These are phyloP conservation scores for Suillus decipiens DNA, from an alignment of 768 basidiomycete species.

Conservation along the genomic window DNA sequence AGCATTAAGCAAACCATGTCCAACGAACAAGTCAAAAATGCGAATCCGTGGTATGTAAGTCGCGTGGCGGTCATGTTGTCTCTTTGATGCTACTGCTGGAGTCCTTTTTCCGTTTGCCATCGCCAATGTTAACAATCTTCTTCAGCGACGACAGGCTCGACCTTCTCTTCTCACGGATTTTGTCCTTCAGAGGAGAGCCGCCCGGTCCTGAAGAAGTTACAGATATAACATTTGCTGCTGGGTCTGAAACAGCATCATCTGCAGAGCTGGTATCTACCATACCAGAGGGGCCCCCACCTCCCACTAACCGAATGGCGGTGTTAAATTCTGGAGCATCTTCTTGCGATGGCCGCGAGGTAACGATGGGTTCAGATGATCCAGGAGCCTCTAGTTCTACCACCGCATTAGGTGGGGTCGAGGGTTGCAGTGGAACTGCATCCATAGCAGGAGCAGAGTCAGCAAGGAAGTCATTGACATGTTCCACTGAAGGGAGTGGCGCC, in stretches of 20 bases:
- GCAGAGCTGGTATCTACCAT: conserved; percentile 31
- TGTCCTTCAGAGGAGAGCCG: conserved; percentile 25
- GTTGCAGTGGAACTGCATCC: conserved; percentile 32
- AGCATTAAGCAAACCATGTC: conserved; percentile 24
- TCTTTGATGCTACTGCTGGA: conserved; percentile 53
- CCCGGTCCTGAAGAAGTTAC: conserved; percentile 37
- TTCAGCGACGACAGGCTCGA: conserved; percentile 54
- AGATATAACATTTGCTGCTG: conserved; percentile 41
- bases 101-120: conserved; percentile 53
- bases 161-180: conserved; percentile 55
- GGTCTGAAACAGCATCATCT: conserved; percentile 34
- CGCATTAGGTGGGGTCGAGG: conserved; percentile 25
- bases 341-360: conserved; percentile 12
- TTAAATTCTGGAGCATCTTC: conserved; percentile 30
- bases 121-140: conserved; percentile 47
- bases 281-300: conserved; percentile 45
- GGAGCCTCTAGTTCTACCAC: conserved; percentile 11
- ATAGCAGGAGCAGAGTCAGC: conserved; percentile 42
- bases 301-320: conserved; percentile 60
- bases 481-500: conserved; percentile 15
- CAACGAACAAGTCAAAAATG: conserved; percentile 21
- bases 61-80: conserved; percentile 23
- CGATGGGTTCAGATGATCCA: conserved; percentile 16
- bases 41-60: conserved; percentile 9
- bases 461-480: conserved; percentile 52